phyloP scores from a whole-genome alignment of 179 eudicot genomes.

The Amaranthus tricolor region DNA sequence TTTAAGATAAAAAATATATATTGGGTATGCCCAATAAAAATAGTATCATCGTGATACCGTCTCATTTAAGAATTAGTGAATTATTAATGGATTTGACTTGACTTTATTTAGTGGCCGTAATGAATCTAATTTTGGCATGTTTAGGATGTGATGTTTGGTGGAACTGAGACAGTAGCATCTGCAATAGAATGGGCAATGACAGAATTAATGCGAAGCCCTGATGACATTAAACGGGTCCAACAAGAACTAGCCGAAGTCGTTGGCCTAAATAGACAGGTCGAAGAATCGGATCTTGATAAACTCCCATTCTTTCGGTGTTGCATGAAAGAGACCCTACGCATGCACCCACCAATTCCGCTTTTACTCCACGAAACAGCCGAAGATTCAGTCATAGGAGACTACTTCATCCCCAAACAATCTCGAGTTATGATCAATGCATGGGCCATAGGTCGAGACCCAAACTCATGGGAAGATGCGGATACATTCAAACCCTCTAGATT shows the following conservation, averaged over 20 bases:
- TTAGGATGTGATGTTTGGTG: conserved; percentile 77
- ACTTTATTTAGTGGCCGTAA: not conserved
- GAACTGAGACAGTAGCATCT: conserved; percentile 73
- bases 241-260: conserved; percentile 47
- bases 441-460: conserved; percentile 57
- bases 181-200: conserved; percentile 74
- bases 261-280: conserved; percentile 46
- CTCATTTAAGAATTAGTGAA: too few species aligned
- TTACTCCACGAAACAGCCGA: conserved; percentile 63
- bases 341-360: conserved; percentile 70
- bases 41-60: too few species aligned
- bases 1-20: too few species aligned
- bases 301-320: conserved; percentile 49
- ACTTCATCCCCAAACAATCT: conserved; percentile 41
- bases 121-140: not conserved
- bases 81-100: too few species aligned
- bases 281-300: conserved; percentile 61
- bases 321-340: conserved; percentile 61
- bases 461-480: conserved; percentile 49
- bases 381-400: conserved; percentile 43
- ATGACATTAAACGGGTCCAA: conserved; percentile 53
- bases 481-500: conserved; percentile 47
- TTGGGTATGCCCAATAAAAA: too few species aligned
- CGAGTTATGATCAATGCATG: conserved; percentile 54
- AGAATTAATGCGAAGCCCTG: conserved; percentile 52